Conservation (phyloP, 129 eudicot species). For the Lonicera japonica region DNA sequence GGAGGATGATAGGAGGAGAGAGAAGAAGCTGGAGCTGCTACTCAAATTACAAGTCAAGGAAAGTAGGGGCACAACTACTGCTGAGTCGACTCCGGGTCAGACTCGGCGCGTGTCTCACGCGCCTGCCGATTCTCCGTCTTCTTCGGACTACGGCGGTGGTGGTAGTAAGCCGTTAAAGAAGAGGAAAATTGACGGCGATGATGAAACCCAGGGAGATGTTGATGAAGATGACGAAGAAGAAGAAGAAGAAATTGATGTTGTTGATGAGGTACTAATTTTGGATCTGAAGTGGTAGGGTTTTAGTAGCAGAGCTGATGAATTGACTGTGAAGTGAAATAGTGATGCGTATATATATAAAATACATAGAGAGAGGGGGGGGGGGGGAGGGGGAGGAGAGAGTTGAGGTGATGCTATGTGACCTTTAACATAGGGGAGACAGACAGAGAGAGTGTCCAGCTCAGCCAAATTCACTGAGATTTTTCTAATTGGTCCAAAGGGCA, state of each 20-base stretch:
- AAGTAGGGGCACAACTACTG: too few species aligned
- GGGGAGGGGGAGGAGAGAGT: too few species aligned
- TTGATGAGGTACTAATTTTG: conserved; percentile 8
- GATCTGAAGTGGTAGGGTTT: conserved; percentile 21
- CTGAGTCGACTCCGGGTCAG: conserved; percentile 22
- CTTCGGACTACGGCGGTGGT: conserved; percentile 26
- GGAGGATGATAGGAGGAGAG: conserved; percentile 50
- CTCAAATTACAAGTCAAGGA: conserved; percentile 19
- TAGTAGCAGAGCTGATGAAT: background rate
- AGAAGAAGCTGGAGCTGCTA: conserved; percentile 58
- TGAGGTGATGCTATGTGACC: background rate
- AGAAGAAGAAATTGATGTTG: conserved; percentile 29
- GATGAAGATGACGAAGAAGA: conserved; percentile 41
- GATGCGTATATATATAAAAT: too few species aligned
- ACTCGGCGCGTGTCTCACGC: conserved; percentile 51
- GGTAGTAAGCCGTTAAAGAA: conserved; percentile 46
- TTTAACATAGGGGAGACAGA: background rate
- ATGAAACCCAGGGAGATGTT: conserved; percentile 13
- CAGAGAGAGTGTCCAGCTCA: conserved; percentile 45
- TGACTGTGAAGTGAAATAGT: too few species aligned
- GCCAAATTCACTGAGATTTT: conserved; percentile 21
- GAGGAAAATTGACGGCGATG: conserved; percentile 40
- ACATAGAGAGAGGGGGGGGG: too few species aligned
- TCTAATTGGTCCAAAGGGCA: conserved; percentile 17
- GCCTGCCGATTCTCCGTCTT: conserved; percentile 25